Percentiles rank a stretch among this genome's conserved stretches.
Evolutionary conservation across 768 basidiomycete genomes (phyloP).

Genomic region (Phaeotremella skinneri): DNA sequence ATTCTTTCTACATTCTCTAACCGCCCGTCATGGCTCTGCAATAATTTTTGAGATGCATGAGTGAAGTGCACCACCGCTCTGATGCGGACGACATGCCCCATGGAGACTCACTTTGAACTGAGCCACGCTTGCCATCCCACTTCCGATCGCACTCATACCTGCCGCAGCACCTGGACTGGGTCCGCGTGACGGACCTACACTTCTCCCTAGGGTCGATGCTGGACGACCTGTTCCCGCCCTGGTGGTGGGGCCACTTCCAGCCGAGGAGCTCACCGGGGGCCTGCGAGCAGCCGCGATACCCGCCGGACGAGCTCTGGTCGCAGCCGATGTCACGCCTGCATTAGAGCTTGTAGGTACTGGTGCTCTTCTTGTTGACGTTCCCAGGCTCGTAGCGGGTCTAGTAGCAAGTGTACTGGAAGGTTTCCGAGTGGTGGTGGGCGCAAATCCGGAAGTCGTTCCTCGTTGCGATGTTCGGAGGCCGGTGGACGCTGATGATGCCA

Average conservation of each 20-base stretch:
- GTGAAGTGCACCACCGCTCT: no score
- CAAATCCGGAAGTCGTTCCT: conserved; percentile 28
- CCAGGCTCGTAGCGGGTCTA: not conserved
- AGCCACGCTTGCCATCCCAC: conserved; percentile 38
- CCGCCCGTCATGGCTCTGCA: conserved; percentile 39
- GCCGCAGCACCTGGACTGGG: conserved; percentile 31
- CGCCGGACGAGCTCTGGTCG: conserved; percentile 2
- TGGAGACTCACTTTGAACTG: conserved; percentile 35
- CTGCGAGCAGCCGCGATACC: conserved; percentile 9
- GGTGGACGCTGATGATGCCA: conserved; percentile 14
- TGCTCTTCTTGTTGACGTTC: conserved; percentile 14
- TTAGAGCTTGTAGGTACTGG: conserved; percentile 13
- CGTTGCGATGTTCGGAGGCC: conserved; percentile 16
- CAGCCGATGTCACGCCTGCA: not conserved
- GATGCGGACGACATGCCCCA: no score
- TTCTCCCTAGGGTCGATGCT: conserved; percentile 19
- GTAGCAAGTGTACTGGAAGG: not conserved
- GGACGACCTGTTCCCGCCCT: not conserved
- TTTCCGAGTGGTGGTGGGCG: conserved; percentile 27
- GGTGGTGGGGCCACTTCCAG: conserved; percentile 8
- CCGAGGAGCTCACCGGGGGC: conserved; percentile 21
- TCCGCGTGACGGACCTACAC: conserved; percentile 24
- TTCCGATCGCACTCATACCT: conserved; percentile 30
- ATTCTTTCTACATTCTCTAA: conserved; percentile 41
- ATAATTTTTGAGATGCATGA: no score